Conservation (phyloP, 1,139 yeast genomes). For the Nakaseomyces kungkrabaensis region DNA sequence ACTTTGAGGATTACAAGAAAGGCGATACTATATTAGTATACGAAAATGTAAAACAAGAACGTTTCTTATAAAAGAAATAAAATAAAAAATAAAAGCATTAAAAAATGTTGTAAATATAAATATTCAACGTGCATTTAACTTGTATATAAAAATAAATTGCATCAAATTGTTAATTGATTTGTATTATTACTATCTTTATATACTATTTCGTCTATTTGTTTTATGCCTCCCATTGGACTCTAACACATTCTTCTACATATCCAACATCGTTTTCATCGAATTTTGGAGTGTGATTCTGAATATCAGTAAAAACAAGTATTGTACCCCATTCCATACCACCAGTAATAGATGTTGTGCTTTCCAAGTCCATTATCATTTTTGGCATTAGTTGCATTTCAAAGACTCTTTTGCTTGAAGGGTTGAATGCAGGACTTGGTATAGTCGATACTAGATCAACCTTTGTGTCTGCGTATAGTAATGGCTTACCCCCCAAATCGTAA, state of each 20-base stretch:
- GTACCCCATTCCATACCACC: slow-evolving; percentile 99
- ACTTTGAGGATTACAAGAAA: slow-evolving; percentile 58
- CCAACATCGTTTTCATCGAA: slow-evolving; percentile 60
- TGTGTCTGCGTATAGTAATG: slow-evolving; percentile 56
- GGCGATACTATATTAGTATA: slow-evolving; percentile 72
- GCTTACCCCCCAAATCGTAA: slow-evolving; percentile 66
- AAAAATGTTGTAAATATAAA: slow-evolving; percentile 3
- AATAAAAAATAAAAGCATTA: too few relatives aligned
- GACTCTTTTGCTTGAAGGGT: slow-evolving; percentile 53
- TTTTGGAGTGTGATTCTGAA: slow-evolving; percentile 56
- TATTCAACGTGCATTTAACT: not conserved
- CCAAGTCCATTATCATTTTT: slow-evolving; percentile 75
- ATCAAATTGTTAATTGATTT: not conserved
- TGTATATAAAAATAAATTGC: not conserved
- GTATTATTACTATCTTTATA: slow-evolving; percentile 5
- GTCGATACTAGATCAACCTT: slow-evolving; percentile 30
- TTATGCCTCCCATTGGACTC: slow-evolving; percentile 81
- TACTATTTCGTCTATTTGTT: too few relatives aligned
- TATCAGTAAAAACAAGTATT: slow-evolving; percentile 72
- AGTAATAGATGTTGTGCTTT: slow-evolving; percentile 39
- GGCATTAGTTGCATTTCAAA: slow-evolving; percentile 95
- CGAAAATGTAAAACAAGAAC: slow-evolving; percentile 59
- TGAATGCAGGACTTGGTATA: slow-evolving; percentile 33
- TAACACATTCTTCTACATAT: slow-evolving; percentile 83
- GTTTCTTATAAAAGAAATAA: slow-evolving; percentile 37